Evolutionary conservation across 371 early-diverging fungal species (phyloP), one percentile per base, ranked within the genome.

Genomic region (Mucor irregularis): DNA sequence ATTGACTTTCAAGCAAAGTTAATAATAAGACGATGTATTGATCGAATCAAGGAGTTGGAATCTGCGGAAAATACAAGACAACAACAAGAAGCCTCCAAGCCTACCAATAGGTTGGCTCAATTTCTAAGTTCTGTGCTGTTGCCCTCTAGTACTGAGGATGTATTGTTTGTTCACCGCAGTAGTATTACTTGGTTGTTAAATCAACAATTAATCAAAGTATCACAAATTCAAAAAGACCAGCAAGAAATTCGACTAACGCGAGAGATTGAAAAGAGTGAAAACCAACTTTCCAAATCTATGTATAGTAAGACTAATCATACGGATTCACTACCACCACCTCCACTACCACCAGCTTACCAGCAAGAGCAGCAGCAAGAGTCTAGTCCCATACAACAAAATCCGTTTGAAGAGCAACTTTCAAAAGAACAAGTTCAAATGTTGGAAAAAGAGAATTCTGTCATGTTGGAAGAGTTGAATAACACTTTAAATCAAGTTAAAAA

Each of bases 401-500:
- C 53, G 5, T 53, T 53, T 44, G 55, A 64, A 17, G 19, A 53
- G 6, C 38, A 49, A 22, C 39, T 89, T 25, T 78, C 86, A 2
- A 73, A 76, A 28, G 78, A 85, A 33, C 84, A 88, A 58, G 53
- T 83, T 10, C 78, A 81, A 57, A 61, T 83, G 56, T 52, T 89
- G 38, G 85, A 85, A 54, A 53, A 63, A 51, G 89, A 89, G 49
- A 89, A 89, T 62, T 68, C 67, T 1, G 59, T 59, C 47, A 78
- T 89, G 78, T 38, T 85, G 13, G 69, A 74, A 45, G 80, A 86
- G 56, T 66, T 88, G 49, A 86, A 83, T 45, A 74, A 73, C 48
- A 78, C 88, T 5, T 59, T 87, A 34, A 78, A 84, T 44, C 76
- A 84, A 59, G 82, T 89, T 42, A 78, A 75, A 25, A 74, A 71